These are phyloP conservation scores for Auriculariales sp. DNA, from an alignment of 768 basidiomycete species.

Conservation along the genomic window DNA sequence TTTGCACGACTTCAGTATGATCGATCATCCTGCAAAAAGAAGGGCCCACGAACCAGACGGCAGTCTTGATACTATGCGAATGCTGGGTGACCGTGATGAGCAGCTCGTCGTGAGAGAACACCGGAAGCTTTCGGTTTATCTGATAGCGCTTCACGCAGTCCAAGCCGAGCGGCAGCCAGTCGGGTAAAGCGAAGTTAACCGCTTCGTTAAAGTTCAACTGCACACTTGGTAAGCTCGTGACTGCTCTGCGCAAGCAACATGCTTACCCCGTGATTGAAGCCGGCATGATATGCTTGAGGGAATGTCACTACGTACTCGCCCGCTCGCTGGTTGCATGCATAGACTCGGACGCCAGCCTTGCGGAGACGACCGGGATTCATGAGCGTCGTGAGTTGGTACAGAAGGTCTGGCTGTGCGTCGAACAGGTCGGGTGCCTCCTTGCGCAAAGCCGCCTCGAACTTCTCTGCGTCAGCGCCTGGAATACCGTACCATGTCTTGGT, in stretches of 20 bases:
- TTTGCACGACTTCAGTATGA: constrained; percentile 17
- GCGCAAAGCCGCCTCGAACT: constrained; percentile 92
- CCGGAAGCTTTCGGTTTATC: constrained; percentile 81
- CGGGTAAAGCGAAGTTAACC: constrained; percentile 93
- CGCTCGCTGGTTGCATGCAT: constrained; percentile 89
- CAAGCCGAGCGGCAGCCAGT: constrained; percentile 81
- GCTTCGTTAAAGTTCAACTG: constrained; percentile 98
- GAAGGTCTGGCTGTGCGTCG: constrained; percentile 89
- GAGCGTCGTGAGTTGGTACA: constrained; percentile 94
- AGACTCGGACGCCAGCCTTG: constrained; percentile 83
- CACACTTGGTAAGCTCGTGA: constrained; percentile 1
- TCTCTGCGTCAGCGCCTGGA: constrained; percentile 87
- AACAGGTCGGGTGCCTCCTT: constrained; percentile 94
- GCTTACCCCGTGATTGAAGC: constrained; percentile 95
- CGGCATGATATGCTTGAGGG: constrained; percentile 94
- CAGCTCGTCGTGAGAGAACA: constrained; percentile 96
- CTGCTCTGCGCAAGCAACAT: not conserved
- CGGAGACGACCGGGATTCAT: constrained; percentile 86
- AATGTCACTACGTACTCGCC: constrained; percentile 97
- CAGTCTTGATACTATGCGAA: constrained; percentile 81
- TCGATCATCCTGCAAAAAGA: constrained; percentile 7
- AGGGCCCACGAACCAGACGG: constrained; percentile 57
- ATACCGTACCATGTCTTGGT: constrained; percentile 99
- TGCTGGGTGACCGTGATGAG: constrained; percentile 96
- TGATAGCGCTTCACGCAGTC: constrained; percentile 85